Conservation (phyloP, 768 basidiomycete genomes). For the Collybia mongolica region DNA sequence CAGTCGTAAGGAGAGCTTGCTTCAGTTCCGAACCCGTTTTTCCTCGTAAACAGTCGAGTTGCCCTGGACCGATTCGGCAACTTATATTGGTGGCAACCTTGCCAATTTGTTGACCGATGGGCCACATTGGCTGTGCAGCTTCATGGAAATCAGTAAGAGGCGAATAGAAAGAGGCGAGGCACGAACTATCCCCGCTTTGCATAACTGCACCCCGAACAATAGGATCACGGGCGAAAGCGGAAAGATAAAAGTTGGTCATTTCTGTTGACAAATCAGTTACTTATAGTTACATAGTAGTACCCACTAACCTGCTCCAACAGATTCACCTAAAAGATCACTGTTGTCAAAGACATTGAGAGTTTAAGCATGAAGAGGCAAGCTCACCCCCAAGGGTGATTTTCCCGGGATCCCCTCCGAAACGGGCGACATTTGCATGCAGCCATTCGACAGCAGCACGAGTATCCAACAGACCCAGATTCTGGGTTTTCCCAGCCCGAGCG, state of each 20-base stretch:
- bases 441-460: constrained; percentile 43
- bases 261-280: constrained; percentile 13
- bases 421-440: constrained; percentile 38
- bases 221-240: constrained; percentile 23
- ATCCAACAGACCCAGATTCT: constrained; percentile 52
- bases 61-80: constrained; percentile 22
- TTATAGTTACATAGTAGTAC: not conserved
- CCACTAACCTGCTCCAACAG: constrained; percentile 28
- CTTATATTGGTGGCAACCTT: constrained; percentile 24
- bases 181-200: constrained; percentile 32
- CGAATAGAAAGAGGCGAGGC: not conserved
- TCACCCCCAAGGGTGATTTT: constrained; percentile 43
- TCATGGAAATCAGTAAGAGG: not conserved
- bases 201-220: constrained; percentile 32
- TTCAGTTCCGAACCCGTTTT: constrained; percentile 24
- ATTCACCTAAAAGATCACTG: constrained; percentile 20
- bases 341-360: not conserved
- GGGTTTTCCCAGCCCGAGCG: constrained; percentile 26
- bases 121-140: constrained; percentile 34
- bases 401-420: constrained; percentile 42
- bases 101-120: constrained; percentile 24
- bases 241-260: constrained; percentile 33
- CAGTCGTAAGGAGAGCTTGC: constrained; percentile 22
- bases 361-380: not conserved
- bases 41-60: constrained; percentile 25